phyloP scores from a whole-genome alignment of 257 asterid species.

The Solanum commersonii region DNA sequence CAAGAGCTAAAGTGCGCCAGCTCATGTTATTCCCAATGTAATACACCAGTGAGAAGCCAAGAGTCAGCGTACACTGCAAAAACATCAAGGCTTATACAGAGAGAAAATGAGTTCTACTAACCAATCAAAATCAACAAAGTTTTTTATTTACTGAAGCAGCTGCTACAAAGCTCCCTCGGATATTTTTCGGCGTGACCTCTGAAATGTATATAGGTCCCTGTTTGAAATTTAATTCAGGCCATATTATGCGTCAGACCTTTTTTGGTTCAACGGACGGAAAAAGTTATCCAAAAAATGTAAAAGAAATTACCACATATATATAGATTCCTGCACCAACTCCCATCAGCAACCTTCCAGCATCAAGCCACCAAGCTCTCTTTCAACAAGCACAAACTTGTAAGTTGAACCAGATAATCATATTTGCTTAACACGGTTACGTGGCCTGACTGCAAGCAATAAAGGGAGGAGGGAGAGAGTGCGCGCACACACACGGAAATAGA shows the following conservation, averaged over 20 bases:
- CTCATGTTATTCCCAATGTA: slow-evolving; percentile 14
- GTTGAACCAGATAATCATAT: background rate
- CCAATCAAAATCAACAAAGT: background rate
- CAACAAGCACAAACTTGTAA: background rate
- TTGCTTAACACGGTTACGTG: background rate
- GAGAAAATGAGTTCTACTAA: background rate
- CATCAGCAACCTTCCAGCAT: slow-evolving; percentile 6
- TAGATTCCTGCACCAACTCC: slow-evolving; percentile 18
- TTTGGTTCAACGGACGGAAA: background rate
- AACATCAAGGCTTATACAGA: background rate
- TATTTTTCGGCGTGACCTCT: slow-evolving; percentile 11
- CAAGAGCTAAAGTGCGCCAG: slow-evolving; percentile 18
- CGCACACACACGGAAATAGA: background rate
- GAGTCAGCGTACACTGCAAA: slow-evolving; percentile 1
- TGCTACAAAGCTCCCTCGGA: slow-evolving; percentile 10
- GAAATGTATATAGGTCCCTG: slow-evolving; percentile 20
- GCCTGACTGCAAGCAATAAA: background rate
- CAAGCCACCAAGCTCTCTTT: slow-evolving; percentile 19
- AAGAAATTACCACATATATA: slow-evolving; percentile 9
- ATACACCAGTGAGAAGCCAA: slow-evolving; percentile 9
- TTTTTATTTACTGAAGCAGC: slow-evolving; percentile 4
- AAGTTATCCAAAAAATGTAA: background rate
- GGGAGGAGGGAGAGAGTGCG: background rate
- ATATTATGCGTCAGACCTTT: background rate
- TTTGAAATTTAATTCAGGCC: background rate